Evolutionary conservation across 1,139 yeast genomes (phyloP).

Genomic region (Pichia terricola): DNA sequence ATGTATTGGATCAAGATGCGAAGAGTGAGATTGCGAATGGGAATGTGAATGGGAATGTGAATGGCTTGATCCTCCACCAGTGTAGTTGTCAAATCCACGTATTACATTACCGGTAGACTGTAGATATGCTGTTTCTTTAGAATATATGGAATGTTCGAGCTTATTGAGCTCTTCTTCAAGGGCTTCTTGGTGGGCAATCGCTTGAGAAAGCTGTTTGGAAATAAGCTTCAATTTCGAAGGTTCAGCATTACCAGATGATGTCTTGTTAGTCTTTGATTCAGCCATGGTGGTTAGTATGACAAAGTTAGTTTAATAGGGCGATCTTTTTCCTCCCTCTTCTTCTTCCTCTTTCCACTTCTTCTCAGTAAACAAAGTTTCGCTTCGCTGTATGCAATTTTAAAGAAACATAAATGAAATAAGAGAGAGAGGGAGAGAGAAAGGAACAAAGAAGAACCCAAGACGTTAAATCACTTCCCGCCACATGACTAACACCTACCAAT

Average conservation of each 20-base stretch:
- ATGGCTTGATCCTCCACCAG: neutral
- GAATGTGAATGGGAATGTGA: neutral
- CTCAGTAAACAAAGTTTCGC: too few species aligned
- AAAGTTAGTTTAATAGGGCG: too few species aligned
- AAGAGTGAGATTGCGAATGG: neutral
- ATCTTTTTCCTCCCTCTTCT: too few species aligned
- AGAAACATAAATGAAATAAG: too few species aligned
- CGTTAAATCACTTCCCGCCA: too few species aligned
- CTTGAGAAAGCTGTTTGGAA: slow-evolving; percentile 53
- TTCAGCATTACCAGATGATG: slow-evolving; percentile 31
- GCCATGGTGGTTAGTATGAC: slow-evolving; percentile 9
- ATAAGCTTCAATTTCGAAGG: neutral
- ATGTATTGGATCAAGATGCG: slow-evolving; percentile 1
- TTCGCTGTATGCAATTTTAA: too few species aligned
- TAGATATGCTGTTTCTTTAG: slow-evolving; percentile 70
- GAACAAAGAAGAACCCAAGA: too few species aligned
- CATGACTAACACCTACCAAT: too few species aligned
- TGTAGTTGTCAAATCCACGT: slow-evolving; percentile 66
- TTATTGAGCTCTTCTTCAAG: slow-evolving; percentile 52
- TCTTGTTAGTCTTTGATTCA: neutral
- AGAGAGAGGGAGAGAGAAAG: too few species aligned
- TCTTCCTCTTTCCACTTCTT: too few species aligned
- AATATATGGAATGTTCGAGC: slow-evolving; percentile 75
- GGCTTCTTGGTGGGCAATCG: slow-evolving; percentile 53
- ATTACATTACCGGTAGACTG: slow-evolving; percentile 77